These are phyloP conservation scores for Backusella mclennaniae DNA, from an alignment of 192 early-diverging fungal species.

Conservation along the genomic window DNA sequence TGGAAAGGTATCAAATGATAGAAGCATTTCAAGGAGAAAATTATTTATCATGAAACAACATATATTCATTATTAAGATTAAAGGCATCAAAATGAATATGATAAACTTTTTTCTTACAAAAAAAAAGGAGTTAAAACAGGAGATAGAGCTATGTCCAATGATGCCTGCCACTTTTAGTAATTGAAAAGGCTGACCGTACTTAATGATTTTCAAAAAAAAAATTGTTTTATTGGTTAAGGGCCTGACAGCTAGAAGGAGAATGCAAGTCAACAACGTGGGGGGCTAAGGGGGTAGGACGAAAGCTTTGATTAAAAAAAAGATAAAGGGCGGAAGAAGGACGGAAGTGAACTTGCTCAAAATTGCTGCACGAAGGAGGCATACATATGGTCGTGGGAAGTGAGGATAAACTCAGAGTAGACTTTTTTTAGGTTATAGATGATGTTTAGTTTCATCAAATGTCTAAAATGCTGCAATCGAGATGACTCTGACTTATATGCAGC, in stretches of 20 bases:
- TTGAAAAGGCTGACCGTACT: neutral
- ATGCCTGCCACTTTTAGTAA: neutral
- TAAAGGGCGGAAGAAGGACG: too few relatives aligned
- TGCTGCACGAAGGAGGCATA: too few relatives aligned
- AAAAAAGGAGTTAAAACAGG: neutral
- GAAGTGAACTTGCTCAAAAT: too few relatives aligned
- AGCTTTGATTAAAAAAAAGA: too few relatives aligned
- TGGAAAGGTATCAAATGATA: neutral
- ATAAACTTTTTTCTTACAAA: neutral
- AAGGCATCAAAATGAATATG: neutral
- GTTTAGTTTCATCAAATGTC: too few relatives aligned
- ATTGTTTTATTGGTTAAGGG: neutral
- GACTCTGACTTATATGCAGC: too few relatives aligned
- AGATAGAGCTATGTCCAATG: neutral
- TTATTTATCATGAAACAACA: neutral
- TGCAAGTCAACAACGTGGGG: neutral
- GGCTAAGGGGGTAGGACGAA: neutral
- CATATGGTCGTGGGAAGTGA: too few relatives aligned
- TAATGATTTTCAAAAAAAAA: neutral
- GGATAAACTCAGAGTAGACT: too few relatives aligned
- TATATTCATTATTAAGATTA: neutral
- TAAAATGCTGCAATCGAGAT: too few relatives aligned
- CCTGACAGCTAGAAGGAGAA: neutral
- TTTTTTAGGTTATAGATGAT: too few relatives aligned
- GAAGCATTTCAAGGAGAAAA: neutral